Base-by-base conservation (phyloP, 2,329 filamentous ascomycete species). In the Pseudocercospora cruenta region DNA sequence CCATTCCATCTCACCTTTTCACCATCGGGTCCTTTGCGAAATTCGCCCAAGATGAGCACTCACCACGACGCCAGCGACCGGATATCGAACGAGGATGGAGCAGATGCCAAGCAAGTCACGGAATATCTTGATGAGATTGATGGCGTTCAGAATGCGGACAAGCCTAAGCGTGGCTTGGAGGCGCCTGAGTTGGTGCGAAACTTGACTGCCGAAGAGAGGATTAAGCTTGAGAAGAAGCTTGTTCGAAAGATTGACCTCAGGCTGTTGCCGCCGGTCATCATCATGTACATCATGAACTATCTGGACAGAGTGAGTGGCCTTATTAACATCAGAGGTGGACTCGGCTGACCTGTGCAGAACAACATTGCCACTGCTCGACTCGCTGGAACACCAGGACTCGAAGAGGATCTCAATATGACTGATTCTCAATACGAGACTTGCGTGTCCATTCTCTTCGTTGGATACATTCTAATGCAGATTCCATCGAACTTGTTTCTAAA, bases 241-340 rank as follows among this genome's bases (percentile, higher is more conserved):
- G 85, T 88, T 75, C 85, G 88, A 71, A 93, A 92, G 80, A 88
- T 93, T 62, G 91, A 93, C 74, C 72, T 84, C 21, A 84, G 90
- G 60, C 66, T 93, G 77, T 81, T 92, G 64, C 89, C 90, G 0
- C 88, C 88, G 78, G 81, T 93, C 64, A 86, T 93, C 57, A 76
- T 92, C 69, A 91, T 93, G 80, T 93, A 92, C 74, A 91, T 93
- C 75, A 83, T 91, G 80, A 92, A 93, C 79, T 93, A 91, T 77
- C 78, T 90, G 12, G 86, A 88, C 45, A 45, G 69, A 51, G 67
- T 65, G 70, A 64, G 69, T 39, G 39, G 4, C 10, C 21, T 10
- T 1, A 31, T 9, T 12, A 8, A 28, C 4, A 43, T 31, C 8
- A 28, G 9, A 8, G 28, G 9, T 36, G 43, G n/a, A 10, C 4